phyloP scores from a whole-genome alignment of 1,284 basidiomycete species.

The Tylopilus orsonianus region DNA sequence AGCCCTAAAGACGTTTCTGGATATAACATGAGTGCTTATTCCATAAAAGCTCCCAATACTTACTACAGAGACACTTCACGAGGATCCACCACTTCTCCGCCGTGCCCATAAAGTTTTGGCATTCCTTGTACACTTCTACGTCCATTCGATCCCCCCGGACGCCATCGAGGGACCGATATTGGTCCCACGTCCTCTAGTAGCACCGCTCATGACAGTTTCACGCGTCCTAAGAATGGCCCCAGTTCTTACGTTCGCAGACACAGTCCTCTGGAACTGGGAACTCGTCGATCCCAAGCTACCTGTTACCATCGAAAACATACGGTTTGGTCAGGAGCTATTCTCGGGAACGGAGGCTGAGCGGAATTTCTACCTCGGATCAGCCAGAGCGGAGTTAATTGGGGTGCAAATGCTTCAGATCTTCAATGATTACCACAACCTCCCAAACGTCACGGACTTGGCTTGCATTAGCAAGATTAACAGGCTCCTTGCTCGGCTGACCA shows the following conservation, averaged over 20 bases:
- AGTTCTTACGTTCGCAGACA: slow-evolving; percentile 93
- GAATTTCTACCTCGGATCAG: slow-evolving; percentile 87
- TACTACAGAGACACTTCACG: slow-evolving; percentile 50
- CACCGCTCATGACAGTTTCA: slow-evolving; percentile 83
- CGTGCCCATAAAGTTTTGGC: slow-evolving; percentile 89
- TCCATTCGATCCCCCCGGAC: slow-evolving; percentile 68
- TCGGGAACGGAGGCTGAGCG: slow-evolving; percentile 84
- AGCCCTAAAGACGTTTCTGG: slow-evolving; percentile 32
- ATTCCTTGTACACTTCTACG: slow-evolving; percentile 88
- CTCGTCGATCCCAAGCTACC: slow-evolving; percentile 54
- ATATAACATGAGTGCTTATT: slow-evolving; percentile 14
- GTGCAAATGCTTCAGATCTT: slow-evolving; percentile 86
- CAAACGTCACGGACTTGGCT: slow-evolving; percentile 67
- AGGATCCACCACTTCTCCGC: slow-evolving; percentile 62
- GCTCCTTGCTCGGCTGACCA: slow-evolving; percentile 72
- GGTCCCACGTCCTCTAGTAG: slow-evolving; percentile 75
- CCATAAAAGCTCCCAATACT: slow-evolving; percentile 66
- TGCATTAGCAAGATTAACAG: slow-evolving; percentile 70
- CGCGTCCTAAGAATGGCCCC: slow-evolving; percentile 83
- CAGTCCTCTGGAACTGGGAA: slow-evolving; percentile 94
- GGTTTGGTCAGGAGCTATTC: slow-evolving; percentile 67
- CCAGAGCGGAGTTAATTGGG: slow-evolving; percentile 84
- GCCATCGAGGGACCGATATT: slow-evolving; percentile 42
- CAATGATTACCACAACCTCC: slow-evolving; percentile 77
- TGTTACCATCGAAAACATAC: slow-evolving; percentile 61